Evolutionary conservation across 2,329 filamentous ascomycete species (phyloP), one percentile per base, ranked within the genome.

Genomic region (Talaromyces sp.): DNA sequence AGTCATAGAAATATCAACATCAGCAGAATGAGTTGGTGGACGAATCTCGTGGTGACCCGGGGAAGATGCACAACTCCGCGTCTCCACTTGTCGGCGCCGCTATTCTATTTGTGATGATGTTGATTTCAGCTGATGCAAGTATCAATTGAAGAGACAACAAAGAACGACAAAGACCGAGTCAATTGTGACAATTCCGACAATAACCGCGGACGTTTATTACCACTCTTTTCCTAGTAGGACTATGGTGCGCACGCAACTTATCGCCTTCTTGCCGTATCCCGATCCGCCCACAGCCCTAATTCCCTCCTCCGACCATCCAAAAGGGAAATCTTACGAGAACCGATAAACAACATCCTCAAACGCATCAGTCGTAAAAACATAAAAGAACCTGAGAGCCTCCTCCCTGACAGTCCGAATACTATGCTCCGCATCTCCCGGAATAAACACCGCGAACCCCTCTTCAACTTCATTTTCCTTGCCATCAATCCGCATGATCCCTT

Each of bases 41-140:
- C 27, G 27, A 19, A 19, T 52, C 16, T 27, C 16, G 2, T 33
- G 7, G 27, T 27, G 27, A 52, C 16, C 49, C 31, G 4, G 50
- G 16, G n/a, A 35, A 13, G 50, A 37, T 54, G 50, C 16, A 19
- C 16, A 35, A 19, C 27, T 33, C 14, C 27, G 16, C 16, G 50
- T 33, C 27, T 54, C 50, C 50, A 54, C 50, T 54, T 22, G 50
- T 54, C 50, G 50, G 50, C 50, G 50, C 50, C 50, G n/a, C 50
- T 22, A 37, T 35, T 3, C 31, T 35, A 14, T 35, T 52, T 52
- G 7, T 35, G 49, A 37, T 14, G 7, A 11, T 19, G 9, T 37
- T 37, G 5, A 35, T 54, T 35, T 54, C 50, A 54, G 27, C n/a
- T 35, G 2, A 37, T 3, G 2, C 50, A 19, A 54, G 10, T 35